These are phyloP conservation scores for Salix udensis DNA, from an alignment of 345 rosid species.

Conservation along the genomic window DNA sequence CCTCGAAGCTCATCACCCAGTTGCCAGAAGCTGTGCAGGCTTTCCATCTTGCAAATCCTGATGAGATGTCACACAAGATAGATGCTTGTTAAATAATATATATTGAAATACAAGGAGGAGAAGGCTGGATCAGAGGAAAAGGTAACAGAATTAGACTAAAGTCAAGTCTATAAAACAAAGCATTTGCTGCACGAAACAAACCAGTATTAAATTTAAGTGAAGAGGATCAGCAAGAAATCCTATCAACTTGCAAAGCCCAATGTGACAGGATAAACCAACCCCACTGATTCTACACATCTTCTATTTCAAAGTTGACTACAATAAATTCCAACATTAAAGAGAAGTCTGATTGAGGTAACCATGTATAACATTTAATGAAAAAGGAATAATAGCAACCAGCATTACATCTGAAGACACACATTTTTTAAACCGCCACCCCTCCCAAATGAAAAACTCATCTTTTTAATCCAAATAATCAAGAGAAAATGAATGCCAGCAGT, in stretches of 20 bases:
- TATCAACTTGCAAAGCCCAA: background rate
- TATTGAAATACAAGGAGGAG: background rate
- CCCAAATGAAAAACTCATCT: background rate
- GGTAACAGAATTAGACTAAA: background rate
- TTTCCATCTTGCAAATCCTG: slow-evolving; percentile 50
- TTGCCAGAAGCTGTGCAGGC: slow-evolving; percentile 77
- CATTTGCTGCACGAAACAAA: background rate
- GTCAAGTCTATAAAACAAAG: slow-evolving; percentile 2
- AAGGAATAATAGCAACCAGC: background rate
- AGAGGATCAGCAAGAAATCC: background rate
- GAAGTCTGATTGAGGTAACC: background rate
- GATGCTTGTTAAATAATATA: slow-evolving; percentile 1
- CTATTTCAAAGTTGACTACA: background rate
- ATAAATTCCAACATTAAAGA: background rate
- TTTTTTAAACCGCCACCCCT: background rate
- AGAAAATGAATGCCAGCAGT: background rate
- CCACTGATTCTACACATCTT: background rate
- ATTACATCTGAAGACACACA: background rate
- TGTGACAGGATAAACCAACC: background rate
- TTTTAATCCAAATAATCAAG: background rate
- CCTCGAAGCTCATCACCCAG: slow-evolving; percentile 96
- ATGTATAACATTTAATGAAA: background rate
- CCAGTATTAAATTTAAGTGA: background rate
- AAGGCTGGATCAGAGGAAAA: background rate
- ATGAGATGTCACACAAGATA: background rate